phyloP scores from a whole-genome alignment of 176 grass and related monocot genomes.

The Melocanna baccifera region DNA sequence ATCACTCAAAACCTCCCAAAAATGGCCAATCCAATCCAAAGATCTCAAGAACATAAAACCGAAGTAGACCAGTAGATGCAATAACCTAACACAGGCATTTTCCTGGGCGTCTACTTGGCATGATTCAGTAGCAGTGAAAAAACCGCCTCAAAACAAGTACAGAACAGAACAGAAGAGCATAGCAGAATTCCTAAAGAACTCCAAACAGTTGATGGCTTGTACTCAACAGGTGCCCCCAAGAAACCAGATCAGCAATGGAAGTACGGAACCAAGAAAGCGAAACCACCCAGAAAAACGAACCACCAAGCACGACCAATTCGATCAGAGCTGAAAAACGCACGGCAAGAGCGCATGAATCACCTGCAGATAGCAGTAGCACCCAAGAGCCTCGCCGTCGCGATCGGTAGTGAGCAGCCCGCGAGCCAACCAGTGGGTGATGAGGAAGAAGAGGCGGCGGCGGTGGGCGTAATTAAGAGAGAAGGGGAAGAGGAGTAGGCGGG shows the following conservation, averaged over 20 bases:
- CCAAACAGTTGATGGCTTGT: not conserved
- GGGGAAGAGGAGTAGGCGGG: not conserved
- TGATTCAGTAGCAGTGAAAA: not conserved
- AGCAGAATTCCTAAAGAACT: not conserved
- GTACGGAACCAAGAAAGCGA: not conserved
- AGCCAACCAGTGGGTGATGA: not conserved
- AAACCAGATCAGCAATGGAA: not conserved
- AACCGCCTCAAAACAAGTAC: not conserved
- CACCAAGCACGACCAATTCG: not conserved
- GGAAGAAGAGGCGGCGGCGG: not conserved
- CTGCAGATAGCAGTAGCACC: not conserved
- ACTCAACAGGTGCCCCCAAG: not conserved
- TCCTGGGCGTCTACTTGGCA: not conserved
- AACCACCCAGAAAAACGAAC: not conserved
- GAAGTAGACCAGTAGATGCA: not conserved
- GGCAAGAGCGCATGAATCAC: slow-evolving; percentile 26
- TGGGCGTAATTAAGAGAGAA: not conserved
- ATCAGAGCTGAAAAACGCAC: not conserved
- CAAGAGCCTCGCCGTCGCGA: not conserved
- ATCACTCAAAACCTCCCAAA: not conserved
- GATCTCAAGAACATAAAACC: not conserved
- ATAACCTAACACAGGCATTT: not conserved
- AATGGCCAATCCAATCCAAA: not conserved
- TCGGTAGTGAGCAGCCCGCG: not conserved
- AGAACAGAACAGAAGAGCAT: not conserved